phyloP scores from a whole-genome alignment of 179 eudicot species.

The Nepenthes alata region DNA sequence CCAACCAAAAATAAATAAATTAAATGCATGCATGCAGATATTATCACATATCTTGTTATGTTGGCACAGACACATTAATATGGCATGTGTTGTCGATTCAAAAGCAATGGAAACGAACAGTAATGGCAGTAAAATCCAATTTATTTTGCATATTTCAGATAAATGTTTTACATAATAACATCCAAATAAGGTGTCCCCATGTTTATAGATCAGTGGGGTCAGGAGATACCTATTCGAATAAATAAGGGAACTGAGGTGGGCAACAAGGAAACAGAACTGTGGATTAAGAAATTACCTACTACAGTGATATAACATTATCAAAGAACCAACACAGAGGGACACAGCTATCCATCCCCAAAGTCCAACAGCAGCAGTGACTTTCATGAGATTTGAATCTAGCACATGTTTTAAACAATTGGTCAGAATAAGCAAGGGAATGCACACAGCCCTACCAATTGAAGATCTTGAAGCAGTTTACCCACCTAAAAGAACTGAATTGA shows the following conservation, averaged over 20 bases:
- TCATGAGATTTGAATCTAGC: slow-evolving; percentile 62
- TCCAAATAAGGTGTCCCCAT: background rate
- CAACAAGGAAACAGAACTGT: background rate
- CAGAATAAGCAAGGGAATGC: slow-evolving; percentile 8
- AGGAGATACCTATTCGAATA: no score
- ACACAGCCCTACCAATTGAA: background rate
- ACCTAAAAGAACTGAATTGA: slow-evolving; percentile 79
- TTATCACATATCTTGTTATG: no score
- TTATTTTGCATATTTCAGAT: no score
- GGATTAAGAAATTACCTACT: slow-evolving; percentile 50
- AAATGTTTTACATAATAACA: background rate
- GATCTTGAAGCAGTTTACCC: slow-evolving; percentile 14
- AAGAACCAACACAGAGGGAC: slow-evolving; percentile 47
- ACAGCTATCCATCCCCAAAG: slow-evolving; percentile 95
- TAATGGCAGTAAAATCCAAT: background rate
- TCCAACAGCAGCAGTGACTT: slow-evolving; percentile 73
- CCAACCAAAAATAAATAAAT: no score
- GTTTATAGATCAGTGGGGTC: no score
- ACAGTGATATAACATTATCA: slow-evolving; percentile 69
- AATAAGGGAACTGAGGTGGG: no score
- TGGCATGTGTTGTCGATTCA: background rate
- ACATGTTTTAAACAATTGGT: slow-evolving; percentile 13
- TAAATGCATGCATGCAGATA: no score
- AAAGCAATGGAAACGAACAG: background rate
- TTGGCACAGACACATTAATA: no score